Base-by-base conservation (phyloP, 805 yeast genomes). In the Saturnispora hagleri region DNA sequence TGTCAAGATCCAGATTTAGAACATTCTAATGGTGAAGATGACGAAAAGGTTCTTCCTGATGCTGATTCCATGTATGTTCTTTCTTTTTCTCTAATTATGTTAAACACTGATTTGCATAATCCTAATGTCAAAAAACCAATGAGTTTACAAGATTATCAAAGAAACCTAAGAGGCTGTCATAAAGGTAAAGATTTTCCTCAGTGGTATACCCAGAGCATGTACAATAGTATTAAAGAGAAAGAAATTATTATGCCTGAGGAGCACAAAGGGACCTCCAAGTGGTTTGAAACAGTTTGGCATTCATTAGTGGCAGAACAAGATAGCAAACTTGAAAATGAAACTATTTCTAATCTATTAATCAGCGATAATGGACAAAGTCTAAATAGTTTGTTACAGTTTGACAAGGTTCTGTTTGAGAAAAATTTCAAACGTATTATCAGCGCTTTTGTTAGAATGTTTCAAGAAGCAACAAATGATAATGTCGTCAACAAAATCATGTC, bases 181-280 rank as follows among this genome's bases (percentile, higher is more conserved):
- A 83, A 82, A 57, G 74, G 75, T 28, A 75, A 77, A 36, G 93
- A 90, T 67, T 90, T 86, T 70, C 91, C 95, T 3, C 75, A 75
- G 24, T 89, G 96, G 86, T 91, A 89, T 62, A 72, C 91, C 55
- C 81, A 83, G 54, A 85, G 79, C 56, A 89, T 91, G 26, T 93
- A 86, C 66, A 70, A 77, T 26, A 85, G 95, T 1, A 90, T 93
- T 51, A 76, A 80, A 55, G 87, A 84, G 51, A 79, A 85, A 49
- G 99, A 93, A 67, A 93, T 93, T 56, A 88, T 93, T 47, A 87
- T 95, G 90, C 98, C 99, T 0, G 98, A 93, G 61, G 99, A 93
- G 62, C 97, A 91, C 60, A 95, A 89, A 63, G 93, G 91, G 15
- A 87, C 89, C 10, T 86, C 89, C 20, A 89, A 86, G 63, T 85